These are phyloP conservation scores for Trametes villosa DNA, from an alignment of 768 basidiomycete species.

Conservation along the genomic window DNA sequence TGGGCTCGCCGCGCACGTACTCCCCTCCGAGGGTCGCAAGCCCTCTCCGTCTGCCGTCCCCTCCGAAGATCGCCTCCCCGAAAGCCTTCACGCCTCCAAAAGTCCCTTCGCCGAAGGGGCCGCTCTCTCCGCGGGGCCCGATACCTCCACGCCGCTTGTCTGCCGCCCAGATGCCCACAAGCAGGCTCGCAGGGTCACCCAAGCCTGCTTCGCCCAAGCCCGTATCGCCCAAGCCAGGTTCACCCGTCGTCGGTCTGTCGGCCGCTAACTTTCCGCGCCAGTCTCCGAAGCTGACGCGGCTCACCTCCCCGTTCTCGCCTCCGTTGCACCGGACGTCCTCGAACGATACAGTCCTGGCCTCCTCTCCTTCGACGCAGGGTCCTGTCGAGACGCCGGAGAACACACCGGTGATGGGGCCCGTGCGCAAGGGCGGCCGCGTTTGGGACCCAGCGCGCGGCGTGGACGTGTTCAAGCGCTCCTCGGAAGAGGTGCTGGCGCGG, in stretches of 20 bases:
- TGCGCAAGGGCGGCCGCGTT: slow-evolving; percentile 57
- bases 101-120: slow-evolving; percentile 12
- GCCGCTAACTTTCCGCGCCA: slow-evolving; percentile 23
- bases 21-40: slow-evolving; percentile 26
- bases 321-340: slow-evolving; percentile 44
- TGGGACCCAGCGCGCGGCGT: slow-evolving; percentile 89
- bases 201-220: slow-evolving; percentile 23
- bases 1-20: slow-evolving; percentile 35
- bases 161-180: slow-evolving; percentile 12
- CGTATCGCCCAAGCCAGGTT: slow-evolving; percentile 23
- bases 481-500: slow-evolving; percentile 83
- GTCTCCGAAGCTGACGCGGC: slow-evolving; percentile 30
- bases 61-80: slow-evolving; percentile 24
- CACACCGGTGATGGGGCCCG: slow-evolving; percentile 31
- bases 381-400: slow-evolving; percentile 46
- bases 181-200: slow-evolving; percentile 25
- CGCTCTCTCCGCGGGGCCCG: slow-evolving; percentile 15
- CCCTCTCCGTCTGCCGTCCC: slow-evolving; percentile 22
- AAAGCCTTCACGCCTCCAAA: slow-evolving; percentile 20
- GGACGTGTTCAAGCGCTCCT: slow-evolving; percentile 84
- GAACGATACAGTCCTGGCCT: slow-evolving; percentile 47
- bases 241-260: slow-evolving; percentile 27
- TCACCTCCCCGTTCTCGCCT: slow-evolving; percentile 29
- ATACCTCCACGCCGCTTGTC: slow-evolving; percentile 28
- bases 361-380: slow-evolving; percentile 59